Conservation (phyloP, 306 rosid species). For the Begonia fuchsioides region DNA sequence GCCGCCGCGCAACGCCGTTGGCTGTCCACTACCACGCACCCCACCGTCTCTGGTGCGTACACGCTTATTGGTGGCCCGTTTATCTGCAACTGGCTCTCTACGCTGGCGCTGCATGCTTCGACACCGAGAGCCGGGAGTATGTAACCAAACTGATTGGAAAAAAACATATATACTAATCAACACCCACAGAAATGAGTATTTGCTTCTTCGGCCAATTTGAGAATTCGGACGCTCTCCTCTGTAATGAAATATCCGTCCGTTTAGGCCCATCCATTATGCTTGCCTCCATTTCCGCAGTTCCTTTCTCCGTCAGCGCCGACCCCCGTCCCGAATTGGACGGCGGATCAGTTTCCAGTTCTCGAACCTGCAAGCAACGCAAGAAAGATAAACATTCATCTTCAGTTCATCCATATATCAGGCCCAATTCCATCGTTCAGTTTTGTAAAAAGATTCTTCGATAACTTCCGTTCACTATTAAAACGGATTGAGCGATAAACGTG, state of each 20-base stretch:
- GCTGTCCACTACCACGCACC: conserved; percentile 81
- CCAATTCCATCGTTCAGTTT: background rate
- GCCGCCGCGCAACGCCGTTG: conserved; percentile 69
- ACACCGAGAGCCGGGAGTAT: conserved; percentile 35
- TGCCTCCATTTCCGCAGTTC: conserved; percentile 93
- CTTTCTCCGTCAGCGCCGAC: conserved; percentile 68
- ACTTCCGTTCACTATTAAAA: too few relatives aligned
- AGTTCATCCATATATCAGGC: background rate
- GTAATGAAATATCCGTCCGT: conserved; percentile 80
- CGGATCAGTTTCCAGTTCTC: conserved; percentile 73
- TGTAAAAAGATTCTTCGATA: too few relatives aligned
- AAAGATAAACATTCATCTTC: background rate
- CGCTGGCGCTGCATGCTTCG: conserved; percentile 41
- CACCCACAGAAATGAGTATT: conserved; percentile 26
- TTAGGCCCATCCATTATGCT: conserved; percentile 86
- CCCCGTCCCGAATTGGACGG: conserved; percentile 89
- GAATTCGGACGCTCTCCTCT: conserved; percentile 68
- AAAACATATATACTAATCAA: background rate
- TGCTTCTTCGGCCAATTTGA: conserved; percentile 81
- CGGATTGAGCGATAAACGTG: background rate
- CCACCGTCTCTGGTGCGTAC: conserved; percentile 90
- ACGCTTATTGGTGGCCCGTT: conserved; percentile 74
- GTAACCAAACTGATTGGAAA: conserved; percentile 52
- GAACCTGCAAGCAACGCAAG: conserved; percentile 25
- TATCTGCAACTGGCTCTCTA: conserved; percentile 53